Evolutionary conservation across 2,329 filamentous ascomycete genomes (phyloP).

Genomic region (Hortaea werneckii): DNA sequence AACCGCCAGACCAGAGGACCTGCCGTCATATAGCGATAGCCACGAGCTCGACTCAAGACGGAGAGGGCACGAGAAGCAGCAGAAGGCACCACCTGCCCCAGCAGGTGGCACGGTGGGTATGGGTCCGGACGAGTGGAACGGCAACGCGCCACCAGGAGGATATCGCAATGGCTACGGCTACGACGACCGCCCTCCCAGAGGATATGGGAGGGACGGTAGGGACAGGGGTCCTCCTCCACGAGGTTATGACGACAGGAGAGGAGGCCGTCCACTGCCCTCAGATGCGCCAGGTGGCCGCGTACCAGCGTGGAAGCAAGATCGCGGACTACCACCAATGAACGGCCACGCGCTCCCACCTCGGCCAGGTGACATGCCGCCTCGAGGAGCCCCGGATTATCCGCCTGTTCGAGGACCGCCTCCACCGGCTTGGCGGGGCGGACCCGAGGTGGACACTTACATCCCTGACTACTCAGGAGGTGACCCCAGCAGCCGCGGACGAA

Average conservation of each 20-base stretch:
- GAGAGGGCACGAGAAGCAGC: slow-evolving; percentile 79
- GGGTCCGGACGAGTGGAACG: slow-evolving; percentile 52
- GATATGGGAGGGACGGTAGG: slow-evolving; percentile 27
- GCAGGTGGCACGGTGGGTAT: slow-evolving; percentile 84
- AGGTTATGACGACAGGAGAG: slow-evolving; percentile 17
- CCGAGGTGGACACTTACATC: slow-evolving; percentile 35
- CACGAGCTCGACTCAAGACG: slow-evolving; percentile 83
- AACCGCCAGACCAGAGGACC: slow-evolving; percentile 71
- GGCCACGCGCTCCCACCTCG: slow-evolving; percentile 20
- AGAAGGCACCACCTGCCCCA: slow-evolving; percentile 76
- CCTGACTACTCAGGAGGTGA: slow-evolving; percentile 28
- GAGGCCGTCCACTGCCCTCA: slow-evolving; percentile 11
- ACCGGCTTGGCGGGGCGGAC: slow-evolving; percentile 12
- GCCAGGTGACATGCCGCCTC: slow-evolving; percentile 13
- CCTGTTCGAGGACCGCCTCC: slow-evolving; percentile 21
- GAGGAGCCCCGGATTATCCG: slow-evolving; percentile 6
- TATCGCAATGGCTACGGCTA: slow-evolving; percentile 16
- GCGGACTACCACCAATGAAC: slow-evolving; percentile 12
- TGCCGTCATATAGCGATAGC: slow-evolving; percentile 88
- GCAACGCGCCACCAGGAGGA: slow-evolving; percentile 26
- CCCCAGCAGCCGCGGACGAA: slow-evolving; percentile 4
- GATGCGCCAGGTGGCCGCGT: slow-evolving; percentile 9
- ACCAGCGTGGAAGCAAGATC: slow-evolving; percentile 18
- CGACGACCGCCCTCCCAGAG: slow-evolving; percentile 13
- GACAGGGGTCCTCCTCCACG: slow-evolving; percentile 22